These are phyloP conservation scores for Ceratocystis alfenasii DNA, from an alignment of 2,329 filamentous ascomycete genomes.

Conservation along the genomic window DNA sequence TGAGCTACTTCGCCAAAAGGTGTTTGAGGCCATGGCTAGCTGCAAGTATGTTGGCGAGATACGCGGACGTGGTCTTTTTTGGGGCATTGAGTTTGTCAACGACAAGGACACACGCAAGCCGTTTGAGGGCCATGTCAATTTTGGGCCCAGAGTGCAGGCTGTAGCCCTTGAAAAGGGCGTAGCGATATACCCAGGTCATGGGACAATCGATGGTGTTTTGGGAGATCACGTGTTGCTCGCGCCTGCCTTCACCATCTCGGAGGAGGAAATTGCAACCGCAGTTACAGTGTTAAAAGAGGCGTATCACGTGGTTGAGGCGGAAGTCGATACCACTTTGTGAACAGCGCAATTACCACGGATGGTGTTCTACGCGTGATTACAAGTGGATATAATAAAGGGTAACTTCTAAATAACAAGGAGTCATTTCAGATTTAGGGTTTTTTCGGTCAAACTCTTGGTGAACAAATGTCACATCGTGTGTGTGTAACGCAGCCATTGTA, in stretches of 20 bases:
- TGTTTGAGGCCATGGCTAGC: constrained; percentile 26
- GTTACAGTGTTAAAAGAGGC: not conserved
- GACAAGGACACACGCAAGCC: constrained; percentile 31
- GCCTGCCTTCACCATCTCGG: constrained; percentile 54
- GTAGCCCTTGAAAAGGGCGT: constrained; percentile 26
- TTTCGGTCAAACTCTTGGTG: not conserved
- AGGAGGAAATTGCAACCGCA: constrained; percentile 39
- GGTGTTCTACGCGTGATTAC: not conserved
- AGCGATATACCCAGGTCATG: constrained; percentile 48
- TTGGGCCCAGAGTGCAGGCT: constrained; percentile 26
- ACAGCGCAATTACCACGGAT: not conserved
- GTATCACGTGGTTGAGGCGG: not conserved
- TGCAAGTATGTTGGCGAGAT: constrained; percentile 33
- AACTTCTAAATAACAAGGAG: not conserved
- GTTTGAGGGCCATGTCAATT: constrained; percentile 27
- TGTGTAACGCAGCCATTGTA: not conserved
- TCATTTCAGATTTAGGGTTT: not conserved
- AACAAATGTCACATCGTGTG: not conserved
- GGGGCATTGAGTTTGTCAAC: constrained; percentile 37
- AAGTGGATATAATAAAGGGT: not conserved
- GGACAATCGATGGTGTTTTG: constrained; percentile 45
- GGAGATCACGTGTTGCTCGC: constrained; percentile 61
- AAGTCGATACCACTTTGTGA: constrained; percentile 1
- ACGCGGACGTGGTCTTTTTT: constrained; percentile 36
- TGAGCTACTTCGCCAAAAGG: constrained; percentile 25